Base-by-base conservation (phyloP, 2,329 filamentous ascomycete genomes). In the Emergomyces orientalis region DNA sequence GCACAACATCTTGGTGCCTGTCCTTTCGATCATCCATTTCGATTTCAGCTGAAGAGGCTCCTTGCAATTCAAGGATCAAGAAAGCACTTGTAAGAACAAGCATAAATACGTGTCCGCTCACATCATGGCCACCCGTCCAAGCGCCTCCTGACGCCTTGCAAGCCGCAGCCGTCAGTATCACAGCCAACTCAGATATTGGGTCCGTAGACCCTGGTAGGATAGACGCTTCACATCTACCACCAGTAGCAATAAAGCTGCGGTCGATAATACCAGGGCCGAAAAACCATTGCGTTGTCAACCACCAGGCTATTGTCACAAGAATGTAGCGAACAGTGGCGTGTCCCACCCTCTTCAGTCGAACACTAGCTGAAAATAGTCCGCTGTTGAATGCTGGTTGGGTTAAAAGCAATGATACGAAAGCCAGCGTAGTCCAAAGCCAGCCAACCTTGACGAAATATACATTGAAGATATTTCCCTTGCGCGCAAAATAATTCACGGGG, bases 61-160 rank as follows among this genome's bases (percentile, higher is more conserved):
- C 79, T 70, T 95, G 60, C 70, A 91, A 82, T 78, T 97, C 94
- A 70, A 96, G 86, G 75, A 88, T 82, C 60, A 97, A 78, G 71
- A 96, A 89, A 57, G 86, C 86, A 63, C 88, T 93, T 3, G 90
- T 90, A 51, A 97, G 79, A 7, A 95, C 91, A 58, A 99, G 82
- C 78, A 99, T 78, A 71, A 99, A 97, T 3, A 97, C 91, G 76
- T 97, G 94, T 0, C 94, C 94, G 65, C 89, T 94, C 69, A 99
- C 93, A 75, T 99, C 94, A 76, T 97, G 91, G 0, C 94, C 94
- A n/a, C 94, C 94, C 63, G 81, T 84, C 94, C 94, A 99, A 62
- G 81, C 79, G 0, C 94, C 93, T 7, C 93, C 93, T 0, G 86
- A 85, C 3, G 87, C 81, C 77, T 90, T 94, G 73, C 94, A 99